phyloP scores from a whole-genome alignment of 2,329 filamentous ascomycete species.

The Graphilbum sp. region DNA sequence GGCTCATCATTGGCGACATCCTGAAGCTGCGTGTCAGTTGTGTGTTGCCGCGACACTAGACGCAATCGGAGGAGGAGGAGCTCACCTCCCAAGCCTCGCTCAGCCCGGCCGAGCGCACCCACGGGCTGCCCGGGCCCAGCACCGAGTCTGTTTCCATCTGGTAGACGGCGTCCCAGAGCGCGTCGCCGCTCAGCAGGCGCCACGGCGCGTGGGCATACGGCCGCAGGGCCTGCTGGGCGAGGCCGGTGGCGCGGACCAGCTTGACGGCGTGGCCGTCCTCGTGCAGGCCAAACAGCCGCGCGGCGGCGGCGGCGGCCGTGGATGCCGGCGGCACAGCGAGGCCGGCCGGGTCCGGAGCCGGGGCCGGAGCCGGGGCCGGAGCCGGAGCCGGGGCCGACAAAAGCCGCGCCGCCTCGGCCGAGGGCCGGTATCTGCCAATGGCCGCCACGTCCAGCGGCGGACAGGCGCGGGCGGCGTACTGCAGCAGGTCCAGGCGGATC shows the following conservation, averaged over 20 bases:
- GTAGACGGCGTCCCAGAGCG: constrained; percentile 42
- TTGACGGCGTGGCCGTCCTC: constrained; percentile 81
- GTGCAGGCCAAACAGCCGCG: constrained; percentile 27
- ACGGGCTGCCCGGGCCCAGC: constrained; percentile 32
- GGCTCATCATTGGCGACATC: too few species aligned
- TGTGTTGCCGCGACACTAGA: too few species aligned
- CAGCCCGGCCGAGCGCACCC: constrained; percentile 48
- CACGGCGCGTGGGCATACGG: constrained; percentile 27
- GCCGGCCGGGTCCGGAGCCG: too few species aligned
- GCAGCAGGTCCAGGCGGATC: constrained; percentile 53
- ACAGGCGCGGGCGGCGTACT: constrained; percentile 54
- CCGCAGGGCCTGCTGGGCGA: constrained; percentile 33
- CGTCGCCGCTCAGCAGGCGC: constrained; percentile 35
- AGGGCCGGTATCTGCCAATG: constrained; percentile 1
- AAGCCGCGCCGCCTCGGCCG: too few species aligned
- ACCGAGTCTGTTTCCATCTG: constrained; percentile 48
- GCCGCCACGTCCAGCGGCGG: constrained; percentile 37
- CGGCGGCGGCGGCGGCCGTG: constrained; percentile 26
- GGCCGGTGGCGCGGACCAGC: constrained; percentile 49
- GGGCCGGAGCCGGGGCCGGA: too few species aligned
- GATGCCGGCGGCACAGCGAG: too few species aligned
- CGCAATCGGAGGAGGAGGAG: too few species aligned
- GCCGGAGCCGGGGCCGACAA: too few species aligned
- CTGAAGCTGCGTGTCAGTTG: too few species aligned
- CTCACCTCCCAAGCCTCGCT: constrained; percentile 43